phyloP scores from a whole-genome alignment of 805 yeast genomes.

The Candida koratica region DNA sequence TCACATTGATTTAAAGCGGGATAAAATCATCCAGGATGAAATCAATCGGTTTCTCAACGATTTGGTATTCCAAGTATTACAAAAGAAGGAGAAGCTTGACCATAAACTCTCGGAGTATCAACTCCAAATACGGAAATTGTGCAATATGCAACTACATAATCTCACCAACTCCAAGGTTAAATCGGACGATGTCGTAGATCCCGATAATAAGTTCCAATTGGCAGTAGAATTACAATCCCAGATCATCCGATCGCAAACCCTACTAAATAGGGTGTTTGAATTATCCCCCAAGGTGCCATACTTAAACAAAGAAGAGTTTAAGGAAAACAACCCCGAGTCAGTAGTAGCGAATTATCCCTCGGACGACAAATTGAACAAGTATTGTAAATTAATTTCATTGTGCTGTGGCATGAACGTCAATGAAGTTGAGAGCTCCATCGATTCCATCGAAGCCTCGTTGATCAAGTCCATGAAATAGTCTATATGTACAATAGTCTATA shows the following conservation, averaged over 20 bases:
- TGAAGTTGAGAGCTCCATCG: conserved; percentile 41
- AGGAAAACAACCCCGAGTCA: conserved; percentile 15
- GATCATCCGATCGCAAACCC: conserved; percentile 15
- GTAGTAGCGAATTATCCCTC: conserved; percentile 24
- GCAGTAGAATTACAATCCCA: conserved; percentile 27
- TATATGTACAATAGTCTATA: background rate
- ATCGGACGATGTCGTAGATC: conserved; percentile 8
- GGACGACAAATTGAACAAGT: conserved; percentile 35
- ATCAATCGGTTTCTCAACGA: conserved; percentile 38
- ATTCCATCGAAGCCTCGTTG: conserved; percentile 39
- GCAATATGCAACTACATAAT: conserved; percentile 1
- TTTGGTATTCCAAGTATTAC: conserved; percentile 32
- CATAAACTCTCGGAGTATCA: conserved; percentile 12
- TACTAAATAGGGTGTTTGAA: conserved; percentile 7
- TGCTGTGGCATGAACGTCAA: conserved; percentile 41
- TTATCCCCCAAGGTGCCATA: conserved; percentile 13
- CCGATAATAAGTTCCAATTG: conserved; percentile 16
- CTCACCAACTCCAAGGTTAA: background rate
- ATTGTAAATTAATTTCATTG: conserved; percentile 37
- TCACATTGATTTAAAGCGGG: conserved; percentile 25
- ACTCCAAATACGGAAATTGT: conserved; percentile 6
- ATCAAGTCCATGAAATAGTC: conserved; percentile 18
- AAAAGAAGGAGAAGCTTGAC: conserved; percentile 28
- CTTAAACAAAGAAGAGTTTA: conserved; percentile 14
- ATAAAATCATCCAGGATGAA: conserved; percentile 38